Evolutionary conservation across 768 basidiomycete genomes (phyloP), one percentile per base, ranked within the genome.

Genomic region (Boletus tylopilopsis): DNA sequence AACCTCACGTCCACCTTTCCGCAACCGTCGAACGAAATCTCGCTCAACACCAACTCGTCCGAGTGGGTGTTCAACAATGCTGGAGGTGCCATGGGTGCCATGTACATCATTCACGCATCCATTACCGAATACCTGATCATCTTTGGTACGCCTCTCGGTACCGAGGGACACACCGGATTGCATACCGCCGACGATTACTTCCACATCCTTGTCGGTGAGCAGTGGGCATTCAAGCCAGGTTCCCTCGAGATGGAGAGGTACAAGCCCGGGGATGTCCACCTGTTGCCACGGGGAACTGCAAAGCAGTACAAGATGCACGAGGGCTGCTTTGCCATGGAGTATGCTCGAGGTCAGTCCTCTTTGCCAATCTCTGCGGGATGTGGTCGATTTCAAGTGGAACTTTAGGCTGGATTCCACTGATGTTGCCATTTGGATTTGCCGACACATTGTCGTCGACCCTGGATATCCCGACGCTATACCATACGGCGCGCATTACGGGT

Each of bases 251-350:
- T 82, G 80, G 93, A 97, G 79, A 72, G 80, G 19, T 99, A 99
- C 67, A 70, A 73, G 5, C 72, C 93, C 0, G 96, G 96, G 3
- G 82, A 79, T 45, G 87, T 96, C 3, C 91, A 99, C 68, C 77
- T 86, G 63, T 73, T 98, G 49, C 84, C 77, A 10, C 74, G 95
- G 33, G 93, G 93, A 5, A 77, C 80, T 3, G 86, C 83, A 48
- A 97, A 96, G 75, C 96, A 99, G 69, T 98, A 98, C 72, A 95
- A 94, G 68, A 94, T 97, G 89, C 91, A 91, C 62, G 81, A 94
- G 51, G 94, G 92, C 13, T 95, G 91, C 66, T 98, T 91, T 67
- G 96, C 96, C 8, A 71, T 99, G 56, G 96, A 99, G 68, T 94
- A 95, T 59, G 95, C 94, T 35, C 70, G 87, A 67, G 95, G 95